A percentile compares a stretch with the other conserved stretches of the same genome.
Evolutionary conservation across 331 rosid species (phyloP).

Genomic region (Pyrus hybrid): DNA sequence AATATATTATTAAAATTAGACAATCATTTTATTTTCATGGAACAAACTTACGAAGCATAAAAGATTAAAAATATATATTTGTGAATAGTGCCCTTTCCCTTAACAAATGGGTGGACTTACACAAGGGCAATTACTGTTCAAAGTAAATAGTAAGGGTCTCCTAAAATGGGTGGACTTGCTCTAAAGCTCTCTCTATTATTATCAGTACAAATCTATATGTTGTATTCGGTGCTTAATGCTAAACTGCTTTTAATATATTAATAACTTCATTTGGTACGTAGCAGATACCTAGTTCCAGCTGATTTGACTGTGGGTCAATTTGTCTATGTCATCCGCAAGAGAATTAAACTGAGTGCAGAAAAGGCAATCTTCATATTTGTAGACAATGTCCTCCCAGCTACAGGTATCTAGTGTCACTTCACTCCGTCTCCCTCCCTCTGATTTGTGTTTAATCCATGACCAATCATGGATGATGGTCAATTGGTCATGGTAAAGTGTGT

Average conservation of each 20-base stretch:
- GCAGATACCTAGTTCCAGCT: conserved; percentile 50
- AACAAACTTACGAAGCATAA: no score
- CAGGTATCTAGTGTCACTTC: conserved; percentile 17
- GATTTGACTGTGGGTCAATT: conserved; percentile 51
- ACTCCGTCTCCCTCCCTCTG: neutral
- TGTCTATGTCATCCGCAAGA: conserved; percentile 50
- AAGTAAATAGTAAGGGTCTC: no score
- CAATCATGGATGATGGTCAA: neutral
- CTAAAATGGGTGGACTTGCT: no score
- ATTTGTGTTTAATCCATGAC: neutral
- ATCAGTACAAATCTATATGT: neutral
- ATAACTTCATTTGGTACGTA: neutral
- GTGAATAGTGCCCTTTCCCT: no score
- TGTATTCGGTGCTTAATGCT: neutral
- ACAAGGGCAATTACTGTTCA: no score
- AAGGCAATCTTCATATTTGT: conserved; percentile 45
- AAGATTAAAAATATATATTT: no score
- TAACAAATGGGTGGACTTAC: no score
- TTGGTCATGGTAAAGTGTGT: neutral
- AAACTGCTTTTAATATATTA: neutral
- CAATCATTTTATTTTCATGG: no score
- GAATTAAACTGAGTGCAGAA: conserved; percentile 53
- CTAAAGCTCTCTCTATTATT: neutral
- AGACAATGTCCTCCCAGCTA: conserved; percentile 41
- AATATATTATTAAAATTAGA: no score